Conservation (phyloP, 2,329 filamentous ascomycete species). For the Colletotrichum lentis region DNA sequence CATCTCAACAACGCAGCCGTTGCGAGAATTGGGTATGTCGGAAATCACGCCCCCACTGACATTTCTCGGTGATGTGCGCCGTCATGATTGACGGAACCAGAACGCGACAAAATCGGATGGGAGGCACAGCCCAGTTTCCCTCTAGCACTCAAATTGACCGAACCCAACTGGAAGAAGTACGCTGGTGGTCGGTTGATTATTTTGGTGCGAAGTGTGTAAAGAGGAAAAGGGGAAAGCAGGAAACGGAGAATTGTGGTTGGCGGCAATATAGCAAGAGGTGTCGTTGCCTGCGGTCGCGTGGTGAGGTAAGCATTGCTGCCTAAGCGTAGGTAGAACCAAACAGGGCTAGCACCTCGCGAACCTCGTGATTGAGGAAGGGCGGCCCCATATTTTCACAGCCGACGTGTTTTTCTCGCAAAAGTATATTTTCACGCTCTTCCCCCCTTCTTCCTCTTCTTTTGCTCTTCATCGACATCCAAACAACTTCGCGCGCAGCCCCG, state of each 20-base stretch:
- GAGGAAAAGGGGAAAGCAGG: conserved; percentile 42
- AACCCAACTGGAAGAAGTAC: conserved; percentile 56
- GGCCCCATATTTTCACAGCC: conserved; percentile 11
- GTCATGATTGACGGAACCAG: conserved; percentile 35
- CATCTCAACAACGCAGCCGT: not conserved
- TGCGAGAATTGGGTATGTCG: conserved; percentile 15
- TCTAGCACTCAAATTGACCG: conserved; percentile 71
- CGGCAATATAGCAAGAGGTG: conserved; percentile 13
- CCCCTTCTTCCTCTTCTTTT: not conserved
- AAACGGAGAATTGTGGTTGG: conserved; percentile 27
- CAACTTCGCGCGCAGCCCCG: not conserved
- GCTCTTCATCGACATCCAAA: not conserved
- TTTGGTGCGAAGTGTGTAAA: conserved; percentile 64
- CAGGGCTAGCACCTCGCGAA: conserved; percentile 19
- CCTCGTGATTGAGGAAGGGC: conserved; percentile 4
- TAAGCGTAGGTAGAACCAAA: conserved; percentile 1
- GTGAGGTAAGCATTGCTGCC: conserved; percentile 18
- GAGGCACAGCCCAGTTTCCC: conserved; percentile 47
- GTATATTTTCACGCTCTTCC: conserved; percentile 19
- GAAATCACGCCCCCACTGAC: conserved; percentile 28
- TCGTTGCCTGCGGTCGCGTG: conserved; percentile 17
- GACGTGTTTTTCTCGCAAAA: conserved; percentile 16
- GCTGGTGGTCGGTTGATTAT: conserved; percentile 67
- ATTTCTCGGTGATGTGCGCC: conserved; percentile 31
- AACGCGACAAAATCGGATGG: conserved; percentile 39